These are phyloP conservation scores for Phytopythium vexans DNA, from an alignment of 352 stramenopile species.

Conservation along the genomic window DNA sequence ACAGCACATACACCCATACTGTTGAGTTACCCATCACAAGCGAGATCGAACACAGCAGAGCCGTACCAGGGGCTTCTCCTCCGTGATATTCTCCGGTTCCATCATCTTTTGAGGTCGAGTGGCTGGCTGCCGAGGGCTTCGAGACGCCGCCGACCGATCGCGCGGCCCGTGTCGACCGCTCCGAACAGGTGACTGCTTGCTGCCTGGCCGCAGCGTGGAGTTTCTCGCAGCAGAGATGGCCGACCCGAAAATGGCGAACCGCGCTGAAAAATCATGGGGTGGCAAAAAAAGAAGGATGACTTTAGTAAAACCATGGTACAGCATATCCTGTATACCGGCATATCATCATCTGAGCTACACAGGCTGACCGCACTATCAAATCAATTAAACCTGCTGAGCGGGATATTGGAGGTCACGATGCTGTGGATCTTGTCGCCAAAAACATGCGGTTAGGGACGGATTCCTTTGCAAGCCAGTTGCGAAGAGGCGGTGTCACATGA, in stretches of 20 bases:
- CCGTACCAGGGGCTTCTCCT: constrained; percentile 61
- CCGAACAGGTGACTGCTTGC: too few species aligned
- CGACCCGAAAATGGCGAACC: background rate
- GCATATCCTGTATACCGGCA: background rate
- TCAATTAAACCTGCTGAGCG: background rate
- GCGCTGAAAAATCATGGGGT: background rate
- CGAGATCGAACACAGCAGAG: background rate
- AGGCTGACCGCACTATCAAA: background rate
- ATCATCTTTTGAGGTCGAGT: constrained; percentile 35
- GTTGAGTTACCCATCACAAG: background rate
- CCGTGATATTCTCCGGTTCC: constrained; percentile 56
- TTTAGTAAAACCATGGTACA: background rate
- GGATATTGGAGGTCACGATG: background rate
- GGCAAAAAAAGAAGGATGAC: constrained; percentile 1
- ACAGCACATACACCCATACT: background rate
- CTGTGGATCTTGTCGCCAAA: background rate
- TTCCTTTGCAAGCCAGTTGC: constrained; percentile 25
- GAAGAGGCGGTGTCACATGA: constrained; percentile 6
- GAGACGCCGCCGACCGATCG: background rate
- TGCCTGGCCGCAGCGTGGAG: too few species aligned
- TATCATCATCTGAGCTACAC: background rate
- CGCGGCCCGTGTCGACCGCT: too few species aligned
- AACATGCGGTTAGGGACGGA: constrained; percentile 15
- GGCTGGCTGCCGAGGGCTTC: constrained; percentile 5
- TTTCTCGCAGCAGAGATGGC: background rate